Conservation (phyloP, 371 early-diverging fungal species). For the Mortierella sp. region DNA sequence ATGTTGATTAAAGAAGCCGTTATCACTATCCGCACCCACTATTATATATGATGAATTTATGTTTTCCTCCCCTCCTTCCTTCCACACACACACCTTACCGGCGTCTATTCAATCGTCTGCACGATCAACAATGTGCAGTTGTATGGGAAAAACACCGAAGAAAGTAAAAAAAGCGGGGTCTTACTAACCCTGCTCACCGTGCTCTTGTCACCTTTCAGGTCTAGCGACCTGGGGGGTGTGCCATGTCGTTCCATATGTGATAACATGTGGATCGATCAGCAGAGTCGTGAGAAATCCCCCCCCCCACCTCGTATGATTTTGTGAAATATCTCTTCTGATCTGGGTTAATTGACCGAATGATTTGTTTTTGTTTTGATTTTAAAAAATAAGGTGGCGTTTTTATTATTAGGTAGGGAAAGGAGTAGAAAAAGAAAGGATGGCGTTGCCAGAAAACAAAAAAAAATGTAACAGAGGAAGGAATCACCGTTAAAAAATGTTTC, state of each 20-base stretch:
- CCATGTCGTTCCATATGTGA: slow-evolving; percentile 13
- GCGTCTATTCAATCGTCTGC: slow-evolving; percentile 56
- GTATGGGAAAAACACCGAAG: slow-evolving; percentile 57
- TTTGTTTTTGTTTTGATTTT: not conserved
- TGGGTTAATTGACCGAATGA: not conserved
- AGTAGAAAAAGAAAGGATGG: too few species aligned
- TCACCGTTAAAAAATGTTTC: too few species aligned
- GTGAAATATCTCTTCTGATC: not conserved
- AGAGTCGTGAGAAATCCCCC: slow-evolving; percentile 43
- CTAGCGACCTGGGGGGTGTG: slow-evolving; percentile 25
- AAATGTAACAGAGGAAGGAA: too few species aligned
- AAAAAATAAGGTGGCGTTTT: too few species aligned
- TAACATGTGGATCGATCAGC: slow-evolving; percentile 4
- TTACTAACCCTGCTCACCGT: slow-evolving; percentile 55
- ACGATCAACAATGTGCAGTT: slow-evolving; percentile 51
- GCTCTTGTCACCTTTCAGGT: slow-evolving; percentile 31
- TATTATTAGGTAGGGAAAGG: too few species aligned
- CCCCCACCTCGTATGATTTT: not conserved
- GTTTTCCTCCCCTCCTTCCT: not conserved
- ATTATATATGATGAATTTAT: slow-evolving; percentile 21
- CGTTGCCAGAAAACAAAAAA: too few species aligned
- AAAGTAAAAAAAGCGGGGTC: slow-evolving; percentile 51
- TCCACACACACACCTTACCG: slow-evolving; percentile 33
- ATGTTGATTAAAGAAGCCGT: slow-evolving; percentile 4
- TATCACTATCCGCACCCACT: not conserved